Base-by-base conservation (phyloP, 495 filamentous ascomycete species). In the Xylaria telfairii region DNA sequence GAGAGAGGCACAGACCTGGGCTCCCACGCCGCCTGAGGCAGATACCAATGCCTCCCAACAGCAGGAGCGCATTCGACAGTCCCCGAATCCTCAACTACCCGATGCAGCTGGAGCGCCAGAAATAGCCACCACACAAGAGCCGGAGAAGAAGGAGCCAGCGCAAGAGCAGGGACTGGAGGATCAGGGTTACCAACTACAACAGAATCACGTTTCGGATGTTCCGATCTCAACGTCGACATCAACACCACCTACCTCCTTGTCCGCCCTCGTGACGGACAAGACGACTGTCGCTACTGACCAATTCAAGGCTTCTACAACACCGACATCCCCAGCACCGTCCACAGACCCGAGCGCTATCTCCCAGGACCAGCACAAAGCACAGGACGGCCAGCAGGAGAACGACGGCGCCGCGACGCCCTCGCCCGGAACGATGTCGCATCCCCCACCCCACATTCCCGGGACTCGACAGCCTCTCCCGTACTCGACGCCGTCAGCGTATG, bases 401-500 rank as follows among this genome's bases (percentile, higher is more conserved):
- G 51, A 71, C 64, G 74, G 76, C 70, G 76, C 73, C 57, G 71
- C 74, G 68, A 75, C 77, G 68, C 75, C 78, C 44, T 73, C 79
- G 12, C 73, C 76, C 34, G 78, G 76, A 63, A 79, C 78, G 68
- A 87, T 87, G 85, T 87, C 86, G 71, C 74, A 72, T 71, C 83
- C 86, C 72, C 65, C 80, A 26, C 80, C 82, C 56, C 85, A 82
- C 67, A 79, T 78, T 12, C 74, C 76, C 3, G 83, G 84, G 41
- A 81, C 80, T 46, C 84, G 85, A 73, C 85, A 84, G 71, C 80
- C 83, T 24, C 77, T 83, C 64, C 83, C 82, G 74, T 91, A 90
- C 74, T 83, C 87, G 68, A 86, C 83, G 68, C 83, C 85, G 56
- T 82, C 87, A 53, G 80, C 83, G 26, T 91, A 90, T 75, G 85